Conservation (phyloP, 352 stramenopile genomes). For the Elongisporangium anandrum region DNA sequence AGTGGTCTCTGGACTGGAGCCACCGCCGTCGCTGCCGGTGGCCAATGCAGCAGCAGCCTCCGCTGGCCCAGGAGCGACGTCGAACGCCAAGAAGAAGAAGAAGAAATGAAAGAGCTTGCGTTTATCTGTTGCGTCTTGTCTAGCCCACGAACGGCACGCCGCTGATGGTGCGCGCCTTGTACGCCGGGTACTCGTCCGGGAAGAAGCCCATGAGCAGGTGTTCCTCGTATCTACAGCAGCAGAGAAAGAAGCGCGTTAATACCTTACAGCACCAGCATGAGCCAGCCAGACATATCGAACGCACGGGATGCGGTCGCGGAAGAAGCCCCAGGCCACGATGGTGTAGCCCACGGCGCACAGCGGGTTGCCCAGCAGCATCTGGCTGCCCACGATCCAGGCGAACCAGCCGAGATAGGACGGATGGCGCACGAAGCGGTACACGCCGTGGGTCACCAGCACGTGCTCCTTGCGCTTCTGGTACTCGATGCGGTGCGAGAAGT, state of each 20-base stretch:
- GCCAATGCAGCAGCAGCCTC: constrained; percentile 3
- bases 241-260: constrained; percentile 4
- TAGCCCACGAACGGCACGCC: constrained; percentile 90
- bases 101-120: constrained; percentile 26
- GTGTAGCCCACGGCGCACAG: constrained; percentile 86
- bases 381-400: constrained; percentile 94
- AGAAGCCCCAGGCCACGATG: constrained; percentile 92
- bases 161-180: constrained; percentile 85
- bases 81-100: constrained; percentile 43
- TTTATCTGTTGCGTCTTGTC: constrained; percentile 5
- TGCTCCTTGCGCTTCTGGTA: constrained; percentile 92
- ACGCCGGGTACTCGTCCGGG: constrained; percentile 89
- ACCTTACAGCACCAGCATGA: not conserved
- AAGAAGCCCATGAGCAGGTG: constrained; percentile 88
- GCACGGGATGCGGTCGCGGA: constrained; percentile 91
- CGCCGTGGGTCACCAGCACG: constrained; percentile 89
- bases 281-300: constrained; percentile 6
- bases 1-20: constrained; percentile 40
- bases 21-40: constrained; percentile 15
- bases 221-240: constrained; percentile 86
- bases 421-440: constrained; percentile 93
- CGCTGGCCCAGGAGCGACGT: constrained; percentile 9
- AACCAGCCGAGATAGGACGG: constrained; percentile 97
- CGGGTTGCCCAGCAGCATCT: constrained; percentile 92
- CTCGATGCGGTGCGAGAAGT: constrained; percentile 97